Evolutionary conservation across 2,329 filamentous ascomycete species (phyloP).

Genomic region (Trichophyton benhamiae): DNA sequence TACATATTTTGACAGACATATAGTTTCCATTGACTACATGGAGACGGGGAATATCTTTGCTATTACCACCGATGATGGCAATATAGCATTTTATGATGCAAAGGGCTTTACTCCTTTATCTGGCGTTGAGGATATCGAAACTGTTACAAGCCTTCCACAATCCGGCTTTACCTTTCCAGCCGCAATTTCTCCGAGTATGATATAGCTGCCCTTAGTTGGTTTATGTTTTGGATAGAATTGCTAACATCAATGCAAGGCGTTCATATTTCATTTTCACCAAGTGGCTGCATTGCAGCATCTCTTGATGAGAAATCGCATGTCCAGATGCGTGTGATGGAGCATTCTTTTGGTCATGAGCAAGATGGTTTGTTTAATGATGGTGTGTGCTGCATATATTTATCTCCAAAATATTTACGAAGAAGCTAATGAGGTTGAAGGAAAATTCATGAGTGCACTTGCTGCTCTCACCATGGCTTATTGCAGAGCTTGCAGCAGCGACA

Average conservation of each 20-base stretch:
- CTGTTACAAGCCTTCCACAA: constrained; percentile 59
- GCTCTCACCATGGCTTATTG: constrained; percentile 45
- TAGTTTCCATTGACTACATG: constrained; percentile 55
- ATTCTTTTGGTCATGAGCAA: constrained; percentile 28
- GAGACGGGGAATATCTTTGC: constrained; percentile 61
- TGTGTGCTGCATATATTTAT: constrained; percentile 14
- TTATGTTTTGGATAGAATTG: background rate
- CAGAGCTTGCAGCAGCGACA: constrained; percentile 36
- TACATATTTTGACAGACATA: constrained; percentile 54
- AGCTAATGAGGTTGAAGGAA: constrained; percentile 18
- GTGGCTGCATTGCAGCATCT: constrained; percentile 28
- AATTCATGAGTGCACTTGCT: constrained; percentile 45
- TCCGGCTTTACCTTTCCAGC: constrained; percentile 59
- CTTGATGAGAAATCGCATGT: constrained; percentile 30
- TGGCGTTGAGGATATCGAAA: constrained; percentile 50
- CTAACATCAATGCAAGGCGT: constrained; percentile 18
- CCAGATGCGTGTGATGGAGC: constrained; percentile 29
- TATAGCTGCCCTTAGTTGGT: background rate
- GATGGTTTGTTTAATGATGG: constrained; percentile 28
- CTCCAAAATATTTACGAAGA: background rate
- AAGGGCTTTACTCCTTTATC: constrained; percentile 58
- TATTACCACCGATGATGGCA: constrained; percentile 67
- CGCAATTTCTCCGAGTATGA: constrained; percentile 49
- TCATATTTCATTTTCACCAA: constrained; percentile 34
- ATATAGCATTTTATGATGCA: constrained; percentile 67